phyloP scores from a whole-genome alignment of 352 stramenopile genomes.

The Pythium rhizo-oryzae region DNA sequence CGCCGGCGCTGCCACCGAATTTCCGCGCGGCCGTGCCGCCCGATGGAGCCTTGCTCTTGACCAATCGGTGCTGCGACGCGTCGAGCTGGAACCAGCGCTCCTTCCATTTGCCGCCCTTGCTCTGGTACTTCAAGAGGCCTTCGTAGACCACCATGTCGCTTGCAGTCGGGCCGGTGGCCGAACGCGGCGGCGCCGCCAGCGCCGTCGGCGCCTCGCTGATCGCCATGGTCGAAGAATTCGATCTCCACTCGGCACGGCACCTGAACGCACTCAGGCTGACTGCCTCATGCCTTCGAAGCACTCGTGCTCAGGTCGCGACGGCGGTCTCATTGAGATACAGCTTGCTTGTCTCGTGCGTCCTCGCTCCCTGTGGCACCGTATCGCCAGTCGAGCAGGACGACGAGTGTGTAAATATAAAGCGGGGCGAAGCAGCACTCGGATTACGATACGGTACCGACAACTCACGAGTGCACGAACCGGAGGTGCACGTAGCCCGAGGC shows the following conservation, averaged over 20 bases:
- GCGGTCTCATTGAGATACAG: too few relatives aligned
- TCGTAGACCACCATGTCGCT: slow-evolving; percentile 36
- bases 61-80: slow-evolving; percentile 34
- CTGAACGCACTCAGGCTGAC: too few relatives aligned
- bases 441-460: not conserved
- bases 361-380: not conserved
- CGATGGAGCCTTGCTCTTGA: slow-evolving; percentile 43
- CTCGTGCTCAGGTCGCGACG: not conserved
- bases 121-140: slow-evolving; percentile 55
- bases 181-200: not conserved
- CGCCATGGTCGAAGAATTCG: not conserved
- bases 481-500: slow-evolving; percentile 7
- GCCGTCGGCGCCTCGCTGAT: not conserved
- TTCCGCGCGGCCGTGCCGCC: not conserved
- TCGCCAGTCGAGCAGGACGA: not conserved
- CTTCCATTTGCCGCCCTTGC: slow-evolving; percentile 53
- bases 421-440: not conserved
- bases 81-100: slow-evolving; percentile 77
- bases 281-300: too few relatives aligned
- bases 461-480: slow-evolving; percentile 3
- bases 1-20: slow-evolving; percentile 18
- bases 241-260: too few relatives aligned
- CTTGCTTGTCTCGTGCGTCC: slow-evolving; percentile 14
- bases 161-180: not conserved
- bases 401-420: not conserved